Evolutionary conservation across 139 green algal genomes (phyloP), one percentile per base, ranked within the genome.

Genomic region (Chlorella vulgaris): DNA sequence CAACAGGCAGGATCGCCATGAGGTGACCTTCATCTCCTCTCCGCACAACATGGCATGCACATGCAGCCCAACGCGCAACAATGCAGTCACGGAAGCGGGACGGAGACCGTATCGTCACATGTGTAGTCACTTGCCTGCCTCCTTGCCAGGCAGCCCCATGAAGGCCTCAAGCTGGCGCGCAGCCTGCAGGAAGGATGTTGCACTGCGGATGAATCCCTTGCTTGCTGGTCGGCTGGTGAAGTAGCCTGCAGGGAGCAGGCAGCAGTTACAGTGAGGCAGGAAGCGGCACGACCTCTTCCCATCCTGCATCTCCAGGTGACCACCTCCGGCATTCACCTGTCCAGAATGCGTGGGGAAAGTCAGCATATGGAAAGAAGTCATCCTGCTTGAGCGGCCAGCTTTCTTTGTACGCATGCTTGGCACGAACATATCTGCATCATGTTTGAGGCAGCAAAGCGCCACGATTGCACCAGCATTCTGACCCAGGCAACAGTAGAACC

Each of bases 291-390:
- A n/a, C n/a, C n/a, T 8, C 74, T 38, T 6, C 68, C 68, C 38
- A 33, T 22, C 33, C 35, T 31, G 0, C 19, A 31, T 1, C 5
- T 7, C 6, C 33, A 19, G 7, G 18, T 28, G 19, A 15, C 71
- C 4, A 28, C n/a, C 50, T 28, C 47, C 18, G n/a, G 4, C 0
- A 13, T 50, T 22, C 61, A 93, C 90, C 93, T 55, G 95, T 98
- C 95, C 95, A 98, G 81, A 96, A 97, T 65, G 83, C 90, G 71
- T 96, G 86, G 3, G 85, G 76, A 63, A 71, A 87, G 82, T 98
- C 93, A 19, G 93, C 89, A 69, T 98, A 98, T 8, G 94, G 94
- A 81, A 98, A 98, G 86, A 97, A 96, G 83, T 98, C 94, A 75
- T 95, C 92, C 7, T 80, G 88, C 83, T 95, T 97, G 19, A 93